Evolutionary conservation across 257 asterid species (phyloP), one percentile per base, ranked within the genome.

Genomic region (Lycium barbarum): DNA sequence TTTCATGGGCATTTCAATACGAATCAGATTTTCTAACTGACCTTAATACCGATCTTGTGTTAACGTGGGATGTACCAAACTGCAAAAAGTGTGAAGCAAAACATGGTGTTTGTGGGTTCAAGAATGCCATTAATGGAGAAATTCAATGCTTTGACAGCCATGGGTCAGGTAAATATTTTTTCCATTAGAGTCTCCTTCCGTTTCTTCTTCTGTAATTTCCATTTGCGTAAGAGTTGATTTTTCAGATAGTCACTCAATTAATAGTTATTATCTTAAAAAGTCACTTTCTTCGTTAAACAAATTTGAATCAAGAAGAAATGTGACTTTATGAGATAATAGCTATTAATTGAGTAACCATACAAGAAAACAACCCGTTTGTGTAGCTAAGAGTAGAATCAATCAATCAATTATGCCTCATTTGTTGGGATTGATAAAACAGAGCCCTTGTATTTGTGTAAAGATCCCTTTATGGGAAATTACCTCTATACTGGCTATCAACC

Each of bases 51-150:
- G 84, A 88, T 86, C 87, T 93, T 17, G 83, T 84, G 80, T 87
- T 92, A 84, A 85, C 92, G 9, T 93, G 97, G 97, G 57, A 82
- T 66, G 59, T 63, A 35, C 85, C 83, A 0, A 79, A 61, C 49
- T 91, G 93, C 80, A 47, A 83, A 71, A 85, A 71, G 12, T 92
- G 93, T 87, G 90, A 88, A 61, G 89, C 71, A 58, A 88, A 65
- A 7, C 89, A 87, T 1, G 87, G 85, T 9, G 3, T 85, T 13
- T 90, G 92, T 84, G 89, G 90, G n/a, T 82, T 68, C 80, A 70
- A 68, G 36, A 85, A 84, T 54, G 74, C 61, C 35, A 38, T 83
- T 1, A 83, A 49, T 63, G 63, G 38, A 51, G 82, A 83, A 17
- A 59, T 74, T 65, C 43, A 80, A 3, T 89, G 92, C 78, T 83